Base-by-base conservation (phyloP, 164 flowering plant genomes). In the Hamamelis virginiana region DNA sequence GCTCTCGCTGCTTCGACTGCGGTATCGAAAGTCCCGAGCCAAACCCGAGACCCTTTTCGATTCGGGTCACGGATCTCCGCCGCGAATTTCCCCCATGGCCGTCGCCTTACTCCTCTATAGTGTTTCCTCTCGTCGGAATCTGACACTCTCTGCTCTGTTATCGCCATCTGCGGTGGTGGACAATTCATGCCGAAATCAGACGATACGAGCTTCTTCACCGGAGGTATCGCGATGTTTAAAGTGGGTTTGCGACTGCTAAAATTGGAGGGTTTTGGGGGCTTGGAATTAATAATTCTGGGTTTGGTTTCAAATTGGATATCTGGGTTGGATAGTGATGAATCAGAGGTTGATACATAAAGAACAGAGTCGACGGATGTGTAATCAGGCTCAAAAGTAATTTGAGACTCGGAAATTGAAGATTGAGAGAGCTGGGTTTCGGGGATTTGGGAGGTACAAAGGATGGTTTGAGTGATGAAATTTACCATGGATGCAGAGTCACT, bases 21-120 rank as follows among this genome's bases (percentile, higher is more conserved):
- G 38, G 63, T 59, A 16, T 59, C 63, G 41, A 9, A 59, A 1
- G 63, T 59, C 15, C 63, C 63, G 41, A 59, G 63, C 63, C 63
- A 59, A 8, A 59, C 41, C 28, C 63, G 2, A 15, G 63, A 2
- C 11, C 50, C 50, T 47, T 47, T 47, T 12, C 50, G 4, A 9
- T 47, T 47, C 1, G 50, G 50, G 50, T 47, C 50, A 11, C 50
- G 50, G 10, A 47, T 47, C 50, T 47, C 50, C 50, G 50, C 50
- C 50, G 50, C 41, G 41, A 33, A 33, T 6, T 33, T 33, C 41
- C 41, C 41, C 41, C 41, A 33, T 6, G 41, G 41, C 50, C 50
- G 50, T 15, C 50, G 50, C 15, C 50, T 11, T 11, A 47, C 50
- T 3, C 50, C 50, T 15, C 50, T 47, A 47, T 47, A 47, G 10